These are phyloP conservation scores for Pythium aquatile DNA, from an alignment of 352 stramenopile species.

Conservation along the genomic window DNA sequence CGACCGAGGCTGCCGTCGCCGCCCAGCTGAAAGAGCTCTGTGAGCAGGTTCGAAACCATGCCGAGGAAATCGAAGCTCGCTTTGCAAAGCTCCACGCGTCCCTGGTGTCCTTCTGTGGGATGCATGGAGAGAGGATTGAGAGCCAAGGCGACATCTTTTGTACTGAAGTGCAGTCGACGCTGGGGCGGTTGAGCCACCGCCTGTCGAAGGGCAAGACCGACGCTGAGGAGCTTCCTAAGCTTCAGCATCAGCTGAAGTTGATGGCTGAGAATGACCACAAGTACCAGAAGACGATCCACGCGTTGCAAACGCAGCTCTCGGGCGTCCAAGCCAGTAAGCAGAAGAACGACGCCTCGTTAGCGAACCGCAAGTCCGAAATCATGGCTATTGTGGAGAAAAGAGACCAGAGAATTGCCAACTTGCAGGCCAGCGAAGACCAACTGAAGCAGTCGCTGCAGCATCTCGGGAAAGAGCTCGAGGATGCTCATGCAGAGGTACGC, in stretches of 20 bases:
- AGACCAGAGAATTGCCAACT: slow-evolving; percentile 25
- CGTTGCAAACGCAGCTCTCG: slow-evolving; percentile 27
- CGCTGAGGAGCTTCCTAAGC: slow-evolving; percentile 6
- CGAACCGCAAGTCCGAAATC: slow-evolving; percentile 33
- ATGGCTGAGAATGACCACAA: slow-evolving; percentile 19
- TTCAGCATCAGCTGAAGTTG: slow-evolving; percentile 11
- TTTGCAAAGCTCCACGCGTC: slow-evolving; percentile 18
- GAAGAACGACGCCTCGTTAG: slow-evolving; percentile 27
- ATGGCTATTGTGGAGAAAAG: slow-evolving; percentile 27
- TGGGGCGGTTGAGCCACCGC: slow-evolving; percentile 20
- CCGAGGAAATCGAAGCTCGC: slow-evolving; percentile 10
- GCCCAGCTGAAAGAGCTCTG: slow-evolving; percentile 30
- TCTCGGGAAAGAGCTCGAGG: slow-evolving; percentile 50
- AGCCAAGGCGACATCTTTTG: neutral
- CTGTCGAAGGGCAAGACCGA: slow-evolving; percentile 17
- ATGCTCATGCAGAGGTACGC: slow-evolving; percentile 49
- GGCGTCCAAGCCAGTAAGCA: slow-evolving; percentile 26
- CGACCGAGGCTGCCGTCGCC: slow-evolving; percentile 18
- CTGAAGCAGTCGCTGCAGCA: slow-evolving; percentile 40
- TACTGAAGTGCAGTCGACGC: slow-evolving; percentile 8
- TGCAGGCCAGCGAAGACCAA: slow-evolving; percentile 33
- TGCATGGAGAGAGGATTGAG: slow-evolving; percentile 20
- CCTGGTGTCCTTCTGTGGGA: slow-evolving; percentile 31
- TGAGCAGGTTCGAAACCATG: slow-evolving; percentile 2
- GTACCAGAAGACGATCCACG: slow-evolving; percentile 20